phyloP scores from a whole-genome alignment of 2,329 filamentous ascomycete species.

The Paecilomyces sp. region DNA sequence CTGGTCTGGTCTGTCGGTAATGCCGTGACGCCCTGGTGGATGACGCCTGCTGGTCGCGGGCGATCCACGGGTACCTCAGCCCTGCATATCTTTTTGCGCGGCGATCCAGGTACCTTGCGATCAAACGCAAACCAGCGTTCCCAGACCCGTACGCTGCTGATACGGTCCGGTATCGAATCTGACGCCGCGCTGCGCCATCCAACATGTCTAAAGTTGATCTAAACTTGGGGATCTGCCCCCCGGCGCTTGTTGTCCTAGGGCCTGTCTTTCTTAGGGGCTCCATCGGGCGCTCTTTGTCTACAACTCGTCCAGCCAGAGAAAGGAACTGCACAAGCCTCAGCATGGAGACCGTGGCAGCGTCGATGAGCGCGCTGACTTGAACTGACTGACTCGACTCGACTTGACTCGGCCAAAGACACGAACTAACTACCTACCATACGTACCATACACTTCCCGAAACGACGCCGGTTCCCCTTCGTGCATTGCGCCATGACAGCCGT shows the following conservation, averaged over 20 bases:
- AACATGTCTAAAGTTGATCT: slow-evolving; percentile 4
- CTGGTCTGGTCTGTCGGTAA: slow-evolving; percentile 1
- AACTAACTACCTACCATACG: neutral
- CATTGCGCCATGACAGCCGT: neutral
- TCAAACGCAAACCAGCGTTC: neutral
- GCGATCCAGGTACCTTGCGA: neutral
- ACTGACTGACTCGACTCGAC: neutral
- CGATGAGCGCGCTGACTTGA: neutral
- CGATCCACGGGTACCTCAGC: neutral
- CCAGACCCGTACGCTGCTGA: neutral
- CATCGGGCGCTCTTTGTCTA: neutral
- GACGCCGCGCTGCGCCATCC: slow-evolving; percentile 5
- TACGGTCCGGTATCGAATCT: neutral
- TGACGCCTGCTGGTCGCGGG: neutral
- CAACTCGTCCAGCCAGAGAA: neutral
- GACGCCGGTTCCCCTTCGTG: neutral
- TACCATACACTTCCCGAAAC: neutral
- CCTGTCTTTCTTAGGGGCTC: neutral
- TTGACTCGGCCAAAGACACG: too few species aligned
- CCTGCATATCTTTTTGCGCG: neutral
- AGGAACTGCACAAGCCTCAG: neutral
- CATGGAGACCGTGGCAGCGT: neutral
- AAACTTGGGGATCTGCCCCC: neutral
- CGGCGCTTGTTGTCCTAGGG: neutral
- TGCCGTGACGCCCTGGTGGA: neutral